These are phyloP conservation scores for Karstenula rhodostoma DNA, from an alignment of 2,329 filamentous ascomycete genomes.

Conservation along the genomic window DNA sequence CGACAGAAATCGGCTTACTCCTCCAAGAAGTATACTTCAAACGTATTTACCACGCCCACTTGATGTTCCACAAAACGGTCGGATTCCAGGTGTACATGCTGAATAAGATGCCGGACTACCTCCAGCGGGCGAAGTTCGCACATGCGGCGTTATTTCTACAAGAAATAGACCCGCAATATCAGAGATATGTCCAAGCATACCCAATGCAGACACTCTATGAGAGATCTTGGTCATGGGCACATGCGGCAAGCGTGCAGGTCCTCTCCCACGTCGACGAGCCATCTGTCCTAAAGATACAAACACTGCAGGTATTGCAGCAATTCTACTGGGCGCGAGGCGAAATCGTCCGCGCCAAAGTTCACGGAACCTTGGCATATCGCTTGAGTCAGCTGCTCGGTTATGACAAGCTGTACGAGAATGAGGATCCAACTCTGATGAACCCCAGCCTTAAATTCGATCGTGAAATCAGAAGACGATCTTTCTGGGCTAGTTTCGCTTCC, in stretches of 20 bases:
- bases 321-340: conserved; percentile 8
- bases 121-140: conserved; percentile 2
- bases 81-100: conserved; percentile 7
- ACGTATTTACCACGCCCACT: background rate
- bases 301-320: conserved; percentile 1
- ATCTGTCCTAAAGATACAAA: conserved; percentile 4
- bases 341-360: conserved; percentile 2
- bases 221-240: conserved; percentile 9
- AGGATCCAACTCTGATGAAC: background rate
- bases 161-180: conserved; percentile 4
- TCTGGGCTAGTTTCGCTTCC: conserved; percentile 5
- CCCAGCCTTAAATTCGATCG: background rate
- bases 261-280: conserved; percentile 9
- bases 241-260: conserved; percentile 7
- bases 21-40: conserved; percentile 3
- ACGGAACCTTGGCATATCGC: conserved; percentile 1
- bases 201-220: conserved; percentile 3
- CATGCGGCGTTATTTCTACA: conserved; percentile 2
- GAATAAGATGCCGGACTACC: conserved; percentile 6
- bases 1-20: conserved; percentile 5
- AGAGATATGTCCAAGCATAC: conserved; percentile 1
- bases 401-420: background rate
- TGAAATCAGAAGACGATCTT: conserved; percentile 9
- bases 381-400: background rate
- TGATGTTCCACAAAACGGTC: conserved; percentile 9